Base-by-base conservation (phyloP, 2,329 filamentous ascomycete species). In the Arthrobotrys musiformis region DNA sequence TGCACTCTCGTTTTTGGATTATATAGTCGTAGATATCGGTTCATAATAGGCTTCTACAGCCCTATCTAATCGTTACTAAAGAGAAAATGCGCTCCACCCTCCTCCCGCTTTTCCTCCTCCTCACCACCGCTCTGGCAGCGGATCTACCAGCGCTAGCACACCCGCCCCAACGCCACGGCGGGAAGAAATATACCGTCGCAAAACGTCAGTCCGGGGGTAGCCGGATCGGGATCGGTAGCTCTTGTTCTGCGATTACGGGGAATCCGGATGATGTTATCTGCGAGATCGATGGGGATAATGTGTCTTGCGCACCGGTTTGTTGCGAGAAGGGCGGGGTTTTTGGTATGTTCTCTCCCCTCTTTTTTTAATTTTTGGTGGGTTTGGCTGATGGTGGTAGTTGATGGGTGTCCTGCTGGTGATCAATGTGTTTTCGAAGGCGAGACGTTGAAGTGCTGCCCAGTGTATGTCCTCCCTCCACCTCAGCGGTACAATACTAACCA, bases 251-350 rank as follows among this genome's bases (percentile, higher is more conserved):
- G 1, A 70, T 77, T 22, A 77, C 73, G 3, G 73, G 73, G 1
- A 77, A 77, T 26, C n/a, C 28, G 2, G 73, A 70, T 7, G 73
- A 77, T 46, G 52, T 35, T 5, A 54, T 77, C 22, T 77, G 73
- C n/a, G 50, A 58, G 17, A 35, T 77, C 15, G 35, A 50, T 4
- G 30, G 30, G 11, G 50, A 61, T 1, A 56, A 44, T 28, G 61
- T 77, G 7, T 69, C 73, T 30, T 77, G 73, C 17, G 73, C 73
- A 6, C 73, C 73, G 9, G 61, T 67, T 30, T 77, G 73, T 35
- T 77, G 73, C 22, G 22, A 46, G 8, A n/a, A 42, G 19, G 24
- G 46, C 15, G 58, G 48, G 19, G n/a, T 15, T 11, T 76, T 76
- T 26, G 56, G 70, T 74, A 61, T 15, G 69, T 44, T 17, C 3